Evolutionary conservation across 768 basidiomycete species (phyloP).

Genomic region (Pleurotus djamor): DNA sequence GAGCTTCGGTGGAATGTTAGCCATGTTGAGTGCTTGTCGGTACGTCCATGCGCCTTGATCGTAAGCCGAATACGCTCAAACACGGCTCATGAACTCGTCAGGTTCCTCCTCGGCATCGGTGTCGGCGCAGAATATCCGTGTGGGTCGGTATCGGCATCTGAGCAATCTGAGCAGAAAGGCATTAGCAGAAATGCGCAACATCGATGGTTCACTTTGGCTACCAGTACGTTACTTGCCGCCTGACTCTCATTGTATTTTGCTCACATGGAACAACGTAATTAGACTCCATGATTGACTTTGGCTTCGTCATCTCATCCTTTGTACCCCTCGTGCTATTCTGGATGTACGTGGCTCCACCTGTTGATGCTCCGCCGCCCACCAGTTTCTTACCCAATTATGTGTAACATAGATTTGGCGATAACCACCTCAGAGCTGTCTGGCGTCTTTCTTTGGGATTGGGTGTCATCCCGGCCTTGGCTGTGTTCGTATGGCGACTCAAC

Average conservation of each 20-base stretch:
- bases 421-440: conserved; percentile 88
- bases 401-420: conserved; percentile 57
- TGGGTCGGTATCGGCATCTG: conserved; percentile 85
- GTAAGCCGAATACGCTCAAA: background rate
- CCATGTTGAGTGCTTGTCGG: conserved; percentile 81
- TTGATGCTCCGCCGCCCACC: background rate
- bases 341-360: conserved; percentile 55
- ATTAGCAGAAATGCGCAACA: conserved; percentile 82
- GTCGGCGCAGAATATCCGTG: conserved; percentile 90
- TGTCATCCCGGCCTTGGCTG: conserved; percentile 71
- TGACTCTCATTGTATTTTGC: too few relatives aligned
- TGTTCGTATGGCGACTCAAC: conserved; percentile 84
- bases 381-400: background rate
- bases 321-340: conserved; percentile 84
- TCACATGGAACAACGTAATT: background rate
- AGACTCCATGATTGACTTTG: conserved; percentile 87
- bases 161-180: conserved; percentile 83
- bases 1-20: conserved; percentile 65
- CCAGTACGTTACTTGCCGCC: too few relatives aligned
- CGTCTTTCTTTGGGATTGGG: conserved; percentile 85
- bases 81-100: conserved; percentile 22
- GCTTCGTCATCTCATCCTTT: conserved; percentile 78
- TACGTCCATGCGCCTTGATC: conserved; percentile 21
- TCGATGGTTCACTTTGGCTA: conserved; percentile 84
- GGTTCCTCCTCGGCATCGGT: conserved; percentile 88